A percentile compares a stretch with the other conserved stretches of the same genome.
phyloP scores from a whole-genome alignment of 2,329 filamentous ascomycete species.

The Tolypocladium guangdongense region DNA sequence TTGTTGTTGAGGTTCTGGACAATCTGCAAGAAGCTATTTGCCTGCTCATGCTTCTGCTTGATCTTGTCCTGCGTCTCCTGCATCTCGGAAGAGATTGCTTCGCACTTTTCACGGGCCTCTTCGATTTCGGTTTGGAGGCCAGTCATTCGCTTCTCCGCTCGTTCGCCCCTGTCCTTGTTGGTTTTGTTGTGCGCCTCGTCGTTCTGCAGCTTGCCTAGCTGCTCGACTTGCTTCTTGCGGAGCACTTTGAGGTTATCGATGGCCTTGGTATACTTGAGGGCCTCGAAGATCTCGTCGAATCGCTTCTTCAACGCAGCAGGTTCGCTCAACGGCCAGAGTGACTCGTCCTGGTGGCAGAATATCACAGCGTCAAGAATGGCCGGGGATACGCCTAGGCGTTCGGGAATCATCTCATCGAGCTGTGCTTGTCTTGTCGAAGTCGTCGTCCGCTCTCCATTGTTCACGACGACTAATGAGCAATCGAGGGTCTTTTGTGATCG shows the following conservation, averaged over 20 bases:
- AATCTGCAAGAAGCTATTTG: slow-evolving; percentile 62
- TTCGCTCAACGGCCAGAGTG: slow-evolving; percentile 91
- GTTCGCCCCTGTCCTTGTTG: slow-evolving; percentile 76
- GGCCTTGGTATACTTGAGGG: slow-evolving; percentile 91
- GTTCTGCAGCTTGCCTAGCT: slow-evolving; percentile 61
- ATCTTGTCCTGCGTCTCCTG: slow-evolving; percentile 46
- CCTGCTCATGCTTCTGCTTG: slow-evolving; percentile 59
- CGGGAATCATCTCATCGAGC: slow-evolving; percentile 73
- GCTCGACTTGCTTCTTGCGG: slow-evolving; percentile 69
- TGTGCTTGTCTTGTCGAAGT: slow-evolving; percentile 74
- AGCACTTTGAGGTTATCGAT: slow-evolving; percentile 89
- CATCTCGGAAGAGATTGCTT: slow-evolving; percentile 48
- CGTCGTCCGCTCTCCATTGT: slow-evolving; percentile 67
- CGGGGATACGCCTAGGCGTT: slow-evolving; percentile 77
- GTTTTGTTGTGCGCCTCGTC: slow-evolving; percentile 68
- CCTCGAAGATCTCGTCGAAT: slow-evolving; percentile 97
- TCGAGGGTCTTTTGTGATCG: slow-evolving; percentile 77
- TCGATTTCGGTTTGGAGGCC: slow-evolving; percentile 59
- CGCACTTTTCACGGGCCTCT: slow-evolving; percentile 44
- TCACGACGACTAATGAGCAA: slow-evolving; percentile 61
- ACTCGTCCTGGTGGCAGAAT: slow-evolving; percentile 98
- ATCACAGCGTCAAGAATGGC: slow-evolving; percentile 91
- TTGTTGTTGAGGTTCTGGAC: slow-evolving; percentile 68
- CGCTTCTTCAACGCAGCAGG: slow-evolving; percentile 77
- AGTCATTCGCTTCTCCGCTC: slow-evolving; percentile 53